Evolutionary conservation across 495 filamentous ascomycete species (phyloP), one percentile per base, ranked within the genome.

Genomic region (Mycothermus thermophilus): DNA sequence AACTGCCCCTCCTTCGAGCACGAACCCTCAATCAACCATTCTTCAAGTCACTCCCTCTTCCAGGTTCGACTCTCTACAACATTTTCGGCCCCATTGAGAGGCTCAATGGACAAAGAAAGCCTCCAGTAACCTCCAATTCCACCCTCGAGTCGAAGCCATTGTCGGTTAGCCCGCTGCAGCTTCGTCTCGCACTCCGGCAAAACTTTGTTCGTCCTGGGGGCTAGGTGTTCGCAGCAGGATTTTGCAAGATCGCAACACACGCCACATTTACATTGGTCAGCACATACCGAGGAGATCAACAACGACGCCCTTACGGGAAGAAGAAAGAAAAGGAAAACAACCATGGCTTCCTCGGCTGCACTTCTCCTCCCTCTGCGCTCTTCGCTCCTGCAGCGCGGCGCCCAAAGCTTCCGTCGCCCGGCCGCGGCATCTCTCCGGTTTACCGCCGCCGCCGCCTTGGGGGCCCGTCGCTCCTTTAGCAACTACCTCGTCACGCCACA

Each of bases 401-500:
- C 52, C 13, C 37, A 29, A 25, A 44, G 29, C 8, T 11, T 41
- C 29, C 45, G 42, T 23, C 51, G 38, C 19, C 43, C 30, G 32
- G 40, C 24, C 40, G 23, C 37, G 8, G 23, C 39, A 27, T 24
- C 44, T 40, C 42, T 37, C 46, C 34, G 11, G 15, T 20, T 14
- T 30, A 33, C 22, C 22, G 24, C 23, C 11, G 24, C 13, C 8
- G 19, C 27, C 19, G 25, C 14, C 0, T 24, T 25, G 15, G 36
- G 21, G 13, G 28, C 41, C 11, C 52, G 50, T 20, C 56, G 66
- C 18, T 67, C 64, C 23, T 71, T 94, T 52, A 76, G 75, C 25
- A 79, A 74, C 31, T 93, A 88, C 62, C 67, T 94, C 32, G 77
- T 96, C 46, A 80, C 83, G 3, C 88, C 90, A 0, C 66, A 74